phyloP scores from a whole-genome alignment of 2,329 filamentous ascomycete species.

The Fusarium sp. region DNA sequence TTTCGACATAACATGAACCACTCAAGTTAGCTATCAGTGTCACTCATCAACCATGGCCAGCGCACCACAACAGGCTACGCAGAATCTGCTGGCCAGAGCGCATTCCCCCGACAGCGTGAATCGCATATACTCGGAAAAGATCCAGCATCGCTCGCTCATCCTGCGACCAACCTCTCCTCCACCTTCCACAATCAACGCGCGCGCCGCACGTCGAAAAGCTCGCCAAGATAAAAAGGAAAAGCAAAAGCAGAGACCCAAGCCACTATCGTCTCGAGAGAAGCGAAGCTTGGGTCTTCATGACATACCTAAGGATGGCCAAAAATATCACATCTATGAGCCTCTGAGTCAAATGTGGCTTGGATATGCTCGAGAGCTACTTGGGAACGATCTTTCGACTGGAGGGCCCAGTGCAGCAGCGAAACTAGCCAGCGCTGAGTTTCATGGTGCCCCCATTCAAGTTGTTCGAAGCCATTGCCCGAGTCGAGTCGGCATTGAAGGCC shows the following conservation, averaged over 20 bases:
- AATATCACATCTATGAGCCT: conserved; percentile 78
- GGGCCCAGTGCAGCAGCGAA: conserved; percentile 72
- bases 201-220: conserved; percentile 62
- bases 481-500: conserved; percentile 83
- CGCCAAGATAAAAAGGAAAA: conserved; percentile 56
- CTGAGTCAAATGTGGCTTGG: conserved; percentile 81
- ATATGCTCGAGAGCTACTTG: conserved; percentile 85
- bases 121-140: conserved; percentile 81
- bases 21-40: background rate
- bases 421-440: conserved; percentile 86
- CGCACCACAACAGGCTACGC: conserved; percentile 55
- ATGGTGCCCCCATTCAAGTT: conserved; percentile 85
- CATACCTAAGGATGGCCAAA: conserved; percentile 69
- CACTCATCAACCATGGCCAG: conserved; percentile 45
- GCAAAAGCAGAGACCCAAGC: conserved; percentile 63
- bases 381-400: conserved; percentile 64
- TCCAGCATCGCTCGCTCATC: conserved; percentile 82
- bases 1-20: background rate
- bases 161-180: conserved; percentile 78
- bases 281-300: conserved; percentile 77
- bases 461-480: conserved; percentile 82
- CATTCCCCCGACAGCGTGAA: conserved; percentile 77
- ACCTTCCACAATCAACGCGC: conserved; percentile 61
- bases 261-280: conserved; percentile 82
- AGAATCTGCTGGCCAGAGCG: conserved; percentile 76